Percentiles rank a stretch among this genome's conserved stretches.
phyloP scores from a whole-genome alignment of 345 rosid species.

The Acer negundo region DNA sequence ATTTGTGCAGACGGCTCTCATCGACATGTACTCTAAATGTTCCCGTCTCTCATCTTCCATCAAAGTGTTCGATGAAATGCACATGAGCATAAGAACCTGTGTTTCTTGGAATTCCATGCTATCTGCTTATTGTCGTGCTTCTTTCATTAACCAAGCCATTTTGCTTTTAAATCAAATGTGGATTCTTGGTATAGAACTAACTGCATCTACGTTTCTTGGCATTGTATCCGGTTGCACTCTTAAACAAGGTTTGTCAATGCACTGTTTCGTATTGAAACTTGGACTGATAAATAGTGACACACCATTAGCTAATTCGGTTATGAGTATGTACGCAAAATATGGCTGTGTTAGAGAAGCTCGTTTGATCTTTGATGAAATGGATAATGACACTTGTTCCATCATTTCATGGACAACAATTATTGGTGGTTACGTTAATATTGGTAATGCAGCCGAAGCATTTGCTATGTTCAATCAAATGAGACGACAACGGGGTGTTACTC shows the following conservation, averaged over 20 bases:
- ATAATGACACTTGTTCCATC: slow-evolving; percentile 22
- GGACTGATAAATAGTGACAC: slow-evolving; percentile 27
- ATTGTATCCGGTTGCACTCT: slow-evolving; percentile 22
- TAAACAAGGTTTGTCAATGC: slow-evolving; percentile 31
- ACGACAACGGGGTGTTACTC: slow-evolving; percentile 8
- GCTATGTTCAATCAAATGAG: slow-evolving; percentile 28
- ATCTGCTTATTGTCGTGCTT: slow-evolving; percentile 28
- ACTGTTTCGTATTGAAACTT: slow-evolving; percentile 32
- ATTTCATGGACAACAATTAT: slow-evolving; percentile 37
- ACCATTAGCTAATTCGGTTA: slow-evolving; percentile 31
- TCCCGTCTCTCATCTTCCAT: slow-evolving; percentile 1
- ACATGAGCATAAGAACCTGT: slow-evolving; percentile 16
- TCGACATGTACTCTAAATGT: slow-evolving; percentile 35
- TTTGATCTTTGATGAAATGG: slow-evolving; percentile 26
- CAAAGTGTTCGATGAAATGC: slow-evolving; percentile 35
- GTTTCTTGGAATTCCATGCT: slow-evolving; percentile 37
- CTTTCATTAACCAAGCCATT: slow-evolving; percentile 19
- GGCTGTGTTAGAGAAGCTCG: slow-evolving; percentile 29
- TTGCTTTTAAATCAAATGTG: slow-evolving; percentile 24
- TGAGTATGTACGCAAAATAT: slow-evolving; percentile 28
- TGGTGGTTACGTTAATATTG: slow-evolving; percentile 26
- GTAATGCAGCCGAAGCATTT: slow-evolving; percentile 26
- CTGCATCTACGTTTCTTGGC: slow-evolving; percentile 29
- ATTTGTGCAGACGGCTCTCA: slow-evolving; percentile 27
- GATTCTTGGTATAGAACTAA: slow-evolving; percentile 30